Conservation (phyloP, 306 rosid species). For the Astragalus membranaceus region DNA sequence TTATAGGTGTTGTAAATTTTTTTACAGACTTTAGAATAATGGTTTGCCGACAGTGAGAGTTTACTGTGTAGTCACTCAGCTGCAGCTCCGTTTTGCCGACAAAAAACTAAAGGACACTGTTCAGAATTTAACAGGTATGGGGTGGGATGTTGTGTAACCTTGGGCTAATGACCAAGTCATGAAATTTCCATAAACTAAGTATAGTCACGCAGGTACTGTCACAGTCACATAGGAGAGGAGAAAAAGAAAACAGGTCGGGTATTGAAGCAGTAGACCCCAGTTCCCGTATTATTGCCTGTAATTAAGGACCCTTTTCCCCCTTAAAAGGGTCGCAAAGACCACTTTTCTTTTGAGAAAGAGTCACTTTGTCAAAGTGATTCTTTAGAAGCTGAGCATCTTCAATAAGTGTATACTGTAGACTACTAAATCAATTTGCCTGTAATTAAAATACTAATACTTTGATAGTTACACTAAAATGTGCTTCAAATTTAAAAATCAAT, state of each 20-base stretch:
- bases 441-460: too few relatives aligned
- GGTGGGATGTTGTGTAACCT: too few relatives aligned
- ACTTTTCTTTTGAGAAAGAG: not conserved
- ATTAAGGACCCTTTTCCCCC: slow-evolving; percentile 13
- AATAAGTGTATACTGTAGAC: too few relatives aligned
- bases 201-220: not conserved
- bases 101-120: not conserved
- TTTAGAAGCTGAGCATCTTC: too few relatives aligned
- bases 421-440: too few relatives aligned
- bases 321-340: not conserved
- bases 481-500: too few relatives aligned
- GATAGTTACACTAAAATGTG: too few relatives aligned
- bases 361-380: not conserved
- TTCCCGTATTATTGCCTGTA: not conserved
- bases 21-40: not conserved
- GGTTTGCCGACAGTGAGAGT: slow-evolving; percentile 15
- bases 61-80: not conserved
- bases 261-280: slow-evolving; percentile 13
- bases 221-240: not conserved
- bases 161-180: too few relatives aligned
- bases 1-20: not conserved
- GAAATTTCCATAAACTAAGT: not conserved
- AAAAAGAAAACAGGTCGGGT: not conserved
- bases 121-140: too few relatives aligned
- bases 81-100: not conserved